phyloP scores from a whole-genome alignment of 495 filamentous ascomycete species.

The Chaetomium fimeti region DNA sequence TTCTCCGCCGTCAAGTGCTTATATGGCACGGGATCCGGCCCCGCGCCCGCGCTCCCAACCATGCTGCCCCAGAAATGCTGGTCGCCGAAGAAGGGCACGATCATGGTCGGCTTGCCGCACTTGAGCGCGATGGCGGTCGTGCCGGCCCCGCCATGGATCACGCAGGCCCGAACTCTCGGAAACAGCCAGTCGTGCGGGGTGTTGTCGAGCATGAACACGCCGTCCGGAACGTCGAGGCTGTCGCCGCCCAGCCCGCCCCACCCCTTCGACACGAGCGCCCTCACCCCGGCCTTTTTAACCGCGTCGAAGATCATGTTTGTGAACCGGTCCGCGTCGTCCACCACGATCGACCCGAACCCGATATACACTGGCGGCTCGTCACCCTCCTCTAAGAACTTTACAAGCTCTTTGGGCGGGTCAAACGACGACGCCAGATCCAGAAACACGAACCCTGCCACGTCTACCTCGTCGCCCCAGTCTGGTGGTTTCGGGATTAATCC shows the following conservation, averaged over 20 bases:
- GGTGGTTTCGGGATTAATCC: constrained; percentile 74
- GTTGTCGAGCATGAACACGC: constrained; percentile 63
- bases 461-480: constrained; percentile 72
- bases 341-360: constrained; percentile 68
- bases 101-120: constrained; percentile 62
- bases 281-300: constrained; percentile 56
- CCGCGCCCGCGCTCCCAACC: constrained; percentile 63
- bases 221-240: constrained; percentile 51
- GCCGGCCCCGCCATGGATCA: constrained; percentile 66
- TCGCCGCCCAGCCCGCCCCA: constrained; percentile 65
- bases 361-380: constrained; percentile 60
- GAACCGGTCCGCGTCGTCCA: constrained; percentile 62
- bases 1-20: constrained; percentile 63
- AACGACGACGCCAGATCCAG: constrained; percentile 63
- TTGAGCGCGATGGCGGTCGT: constrained; percentile 66
- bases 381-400: constrained; percentile 61
- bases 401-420: constrained; percentile 60
- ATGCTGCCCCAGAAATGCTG: constrained; percentile 84
- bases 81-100: constrained; percentile 69
- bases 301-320: constrained; percentile 63
- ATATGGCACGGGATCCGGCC: constrained; percentile 69
- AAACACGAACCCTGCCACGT: constrained; percentile 74
- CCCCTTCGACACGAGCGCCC: constrained; percentile 64
- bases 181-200: constrained; percentile 71
- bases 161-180: constrained; percentile 56